A percentile compares a stretch with the other conserved stretches of the same genome.
phyloP scores from a whole-genome alignment of 1,284 basidiomycete species.

The Xerocomus nothofagi region DNA sequence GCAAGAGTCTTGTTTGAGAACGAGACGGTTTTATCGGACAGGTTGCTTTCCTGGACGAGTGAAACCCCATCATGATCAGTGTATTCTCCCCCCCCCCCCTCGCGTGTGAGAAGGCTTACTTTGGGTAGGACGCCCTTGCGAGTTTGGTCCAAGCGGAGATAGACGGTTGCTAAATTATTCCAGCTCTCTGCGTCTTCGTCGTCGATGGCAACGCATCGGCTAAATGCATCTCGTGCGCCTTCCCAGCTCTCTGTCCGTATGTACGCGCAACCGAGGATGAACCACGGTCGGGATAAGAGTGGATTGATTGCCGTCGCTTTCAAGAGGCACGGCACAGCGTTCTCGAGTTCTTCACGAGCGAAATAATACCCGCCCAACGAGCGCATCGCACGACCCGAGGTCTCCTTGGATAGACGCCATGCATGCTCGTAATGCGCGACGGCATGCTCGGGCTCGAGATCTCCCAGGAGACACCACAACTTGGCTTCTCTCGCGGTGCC shows the following conservation, averaged over 20 bases:
- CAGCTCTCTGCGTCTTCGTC: conserved; percentile 98
- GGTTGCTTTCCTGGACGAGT: conserved; percentile 18
- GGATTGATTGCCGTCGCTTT: conserved; percentile 88
- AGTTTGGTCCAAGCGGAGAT: conserved; percentile 73
- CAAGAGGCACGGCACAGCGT: conserved; percentile 69
- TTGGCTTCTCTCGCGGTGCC: conserved; percentile 83
- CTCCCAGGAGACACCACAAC: conserved; percentile 94
- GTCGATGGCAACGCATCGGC: conserved; percentile 85
- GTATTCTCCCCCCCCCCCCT: not conserved
- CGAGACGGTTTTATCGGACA: conserved; percentile 39
- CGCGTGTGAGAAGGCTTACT: conserved; percentile 18
- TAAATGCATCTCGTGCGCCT: conserved; percentile 82
- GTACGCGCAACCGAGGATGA: conserved; percentile 89
- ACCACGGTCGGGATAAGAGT: conserved; percentile 87
- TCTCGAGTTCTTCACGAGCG: conserved; percentile 59
- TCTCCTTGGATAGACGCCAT: conserved; percentile 79
- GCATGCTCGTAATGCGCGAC: conserved; percentile 78
- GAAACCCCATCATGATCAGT: conserved; percentile 13
- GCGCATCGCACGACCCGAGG: conserved; percentile 88
- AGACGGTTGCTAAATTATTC: conserved; percentile 97
- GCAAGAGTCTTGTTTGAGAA: conserved; percentile 83
- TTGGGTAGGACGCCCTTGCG: conserved; percentile 28
- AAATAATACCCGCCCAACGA: conserved; percentile 88
- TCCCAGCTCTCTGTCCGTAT: conserved; percentile 83
- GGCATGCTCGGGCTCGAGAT: conserved; percentile 76